These are phyloP conservation scores for Paramecium tetraurelia DNA, from an alignment of 73 alveolate species.

Conservation along the genomic window DNA sequence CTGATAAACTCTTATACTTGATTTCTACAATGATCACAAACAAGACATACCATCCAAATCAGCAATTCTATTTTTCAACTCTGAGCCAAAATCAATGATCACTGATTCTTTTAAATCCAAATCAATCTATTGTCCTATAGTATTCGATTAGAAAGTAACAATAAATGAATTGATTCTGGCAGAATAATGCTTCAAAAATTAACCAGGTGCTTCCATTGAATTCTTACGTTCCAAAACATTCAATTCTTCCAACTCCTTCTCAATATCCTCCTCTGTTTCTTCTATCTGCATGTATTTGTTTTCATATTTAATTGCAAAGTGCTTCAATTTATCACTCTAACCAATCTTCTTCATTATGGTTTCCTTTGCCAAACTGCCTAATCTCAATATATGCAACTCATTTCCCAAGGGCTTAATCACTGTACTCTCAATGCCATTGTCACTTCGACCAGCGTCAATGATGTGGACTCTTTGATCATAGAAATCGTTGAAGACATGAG, in stretches of 20 bases:
- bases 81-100: constrained; percentile 63
- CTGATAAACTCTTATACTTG: constrained; percentile 74
- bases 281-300: constrained; percentile 31
- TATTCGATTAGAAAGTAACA: constrained; percentile 36
- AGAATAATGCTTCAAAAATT: constrained; percentile 88
- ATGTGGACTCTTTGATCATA: constrained; percentile 82
- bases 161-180: constrained; percentile 81
- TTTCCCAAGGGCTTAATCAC: constrained; percentile 76
- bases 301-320: background rate
- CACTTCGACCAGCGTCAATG: constrained; percentile 83
- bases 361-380: constrained; percentile 87
- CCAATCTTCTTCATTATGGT: constrained; percentile 53
- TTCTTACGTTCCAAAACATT: constrained; percentile 9
- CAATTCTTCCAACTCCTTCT: constrained; percentile 47
- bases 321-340: constrained; percentile 40
- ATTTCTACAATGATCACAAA: constrained; percentile 58
- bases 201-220: constrained; percentile 91
- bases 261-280: constrained; percentile 39
- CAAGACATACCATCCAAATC: background rate
- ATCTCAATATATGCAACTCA: constrained; percentile 64
- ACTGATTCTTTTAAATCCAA: constrained; percentile 32
- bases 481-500: constrained; percentile 91
- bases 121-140: background rate
- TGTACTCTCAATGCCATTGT: constrained; percentile 91
- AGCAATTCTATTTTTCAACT: background rate